Percentiles rank a stretch among this genome's conserved stretches.
These are phyloP conservation scores for Coemansia sp. DNA, from an alignment of 192 early-diverging fungal species.

Conservation along the genomic window DNA sequence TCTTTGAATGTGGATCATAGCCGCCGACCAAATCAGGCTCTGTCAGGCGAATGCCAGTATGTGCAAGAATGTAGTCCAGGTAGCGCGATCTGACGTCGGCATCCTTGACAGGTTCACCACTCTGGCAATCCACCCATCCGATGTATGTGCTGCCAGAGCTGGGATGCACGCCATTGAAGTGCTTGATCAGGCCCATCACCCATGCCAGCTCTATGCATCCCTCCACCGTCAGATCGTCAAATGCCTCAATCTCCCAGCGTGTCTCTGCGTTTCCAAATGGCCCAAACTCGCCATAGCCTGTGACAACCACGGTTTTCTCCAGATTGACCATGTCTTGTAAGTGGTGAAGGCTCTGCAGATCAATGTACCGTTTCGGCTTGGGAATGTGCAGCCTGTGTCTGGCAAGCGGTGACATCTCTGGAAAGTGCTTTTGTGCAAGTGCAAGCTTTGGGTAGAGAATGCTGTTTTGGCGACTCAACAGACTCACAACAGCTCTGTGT, in stretches of 20 bases:
- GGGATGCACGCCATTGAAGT: slow-evolving; percentile 59
- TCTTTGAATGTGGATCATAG: slow-evolving; percentile 84
- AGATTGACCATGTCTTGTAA: slow-evolving; percentile 80
- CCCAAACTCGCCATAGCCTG: slow-evolving; percentile 90
- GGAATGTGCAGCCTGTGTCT: slow-evolving; percentile 91
- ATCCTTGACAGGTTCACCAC: slow-evolving; percentile 81
- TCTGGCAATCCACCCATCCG: slow-evolving; percentile 89
- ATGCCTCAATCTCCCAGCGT: slow-evolving; percentile 94
- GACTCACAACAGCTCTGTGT: not conserved
- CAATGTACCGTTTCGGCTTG: slow-evolving; percentile 62
- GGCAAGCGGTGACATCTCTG: slow-evolving; percentile 64
- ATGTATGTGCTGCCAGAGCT: slow-evolving; percentile 10
- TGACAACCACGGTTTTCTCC: slow-evolving; percentile 86
- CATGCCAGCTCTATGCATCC: slow-evolving; percentile 95
- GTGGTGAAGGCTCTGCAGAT: slow-evolving; percentile 64
- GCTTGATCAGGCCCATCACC: slow-evolving; percentile 94
- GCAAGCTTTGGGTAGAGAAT: not conserved
- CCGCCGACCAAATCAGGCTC: slow-evolving; percentile 82
- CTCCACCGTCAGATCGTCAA: slow-evolving; percentile 54
- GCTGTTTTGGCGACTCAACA: not conserved
- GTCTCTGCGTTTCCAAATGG: slow-evolving; percentile 88
- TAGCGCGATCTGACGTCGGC: slow-evolving; percentile 85
- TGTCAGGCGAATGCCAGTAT: slow-evolving; percentile 58
- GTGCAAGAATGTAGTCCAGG: slow-evolving; percentile 82
- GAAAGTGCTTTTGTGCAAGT: not conserved